Evolutionary conservation across 2,329 filamentous ascomycete species (phyloP).

Genomic region (Penicillium sp.): DNA sequence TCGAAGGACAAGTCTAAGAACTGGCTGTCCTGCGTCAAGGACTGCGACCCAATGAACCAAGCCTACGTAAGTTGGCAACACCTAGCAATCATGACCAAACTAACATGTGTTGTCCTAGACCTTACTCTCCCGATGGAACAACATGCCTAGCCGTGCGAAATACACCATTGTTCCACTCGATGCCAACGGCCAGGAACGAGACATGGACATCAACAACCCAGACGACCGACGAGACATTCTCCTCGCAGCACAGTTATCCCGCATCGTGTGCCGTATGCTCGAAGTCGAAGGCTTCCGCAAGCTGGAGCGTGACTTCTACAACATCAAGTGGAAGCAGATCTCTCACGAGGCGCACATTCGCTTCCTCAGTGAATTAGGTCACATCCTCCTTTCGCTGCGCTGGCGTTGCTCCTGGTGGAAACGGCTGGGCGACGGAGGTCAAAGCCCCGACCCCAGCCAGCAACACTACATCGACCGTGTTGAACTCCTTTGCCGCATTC

Average conservation of each 20-base stretch:
- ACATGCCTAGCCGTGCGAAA: slow-evolving; percentile 48
- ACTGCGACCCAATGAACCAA: slow-evolving; percentile 42
- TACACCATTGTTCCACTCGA: slow-evolving; percentile 42
- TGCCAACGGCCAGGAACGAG: slow-evolving; percentile 30
- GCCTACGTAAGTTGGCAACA: slow-evolving; percentile 36
- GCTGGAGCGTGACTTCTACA: slow-evolving; percentile 47
- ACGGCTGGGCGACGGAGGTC: slow-evolving; percentile 40
- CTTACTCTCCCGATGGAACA: slow-evolving; percentile 45
- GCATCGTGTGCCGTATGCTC: slow-evolving; percentile 48
- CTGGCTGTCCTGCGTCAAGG: slow-evolving; percentile 43
- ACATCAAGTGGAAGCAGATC: slow-evolving; percentile 47
- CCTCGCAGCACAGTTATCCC: slow-evolving; percentile 46
- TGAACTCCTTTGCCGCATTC: slow-evolving; percentile 42
- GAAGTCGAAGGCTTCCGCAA: slow-evolving; percentile 48
- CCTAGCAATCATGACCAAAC: neutral
- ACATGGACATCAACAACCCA: slow-evolving; percentile 40
- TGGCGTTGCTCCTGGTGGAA: slow-evolving; percentile 50
- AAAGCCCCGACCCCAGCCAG: slow-evolving; percentile 35
- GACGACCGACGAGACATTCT: slow-evolving; percentile 42
- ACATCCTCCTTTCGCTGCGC: slow-evolving; percentile 44
- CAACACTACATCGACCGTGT: slow-evolving; percentile 44
- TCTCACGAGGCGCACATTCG: slow-evolving; percentile 43
- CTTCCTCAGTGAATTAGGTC: slow-evolving; percentile 41
- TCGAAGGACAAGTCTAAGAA: slow-evolving; percentile 48
- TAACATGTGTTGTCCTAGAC: slow-evolving; percentile 24